phyloP scores from a whole-genome alignment of 2,329 filamentous ascomycete species.

The Capronia epimyces region DNA sequence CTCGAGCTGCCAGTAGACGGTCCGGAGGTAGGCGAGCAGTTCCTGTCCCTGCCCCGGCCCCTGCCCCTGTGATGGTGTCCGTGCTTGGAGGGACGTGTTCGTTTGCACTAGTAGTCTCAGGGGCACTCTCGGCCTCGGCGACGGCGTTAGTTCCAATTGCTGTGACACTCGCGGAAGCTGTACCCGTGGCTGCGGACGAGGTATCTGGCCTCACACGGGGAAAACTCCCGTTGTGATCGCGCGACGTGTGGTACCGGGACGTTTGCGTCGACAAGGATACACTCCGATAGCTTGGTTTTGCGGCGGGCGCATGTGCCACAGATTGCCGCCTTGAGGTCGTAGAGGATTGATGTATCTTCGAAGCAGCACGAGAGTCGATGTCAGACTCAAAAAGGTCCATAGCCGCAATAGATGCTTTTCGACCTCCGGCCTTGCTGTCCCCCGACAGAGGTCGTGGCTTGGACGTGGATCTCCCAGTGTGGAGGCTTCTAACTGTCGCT shows the following conservation, averaged over 20 bases:
- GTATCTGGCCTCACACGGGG: no score
- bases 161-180: no score
- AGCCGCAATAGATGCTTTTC: neutral
- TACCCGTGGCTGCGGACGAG: no score
- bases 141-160: neutral
- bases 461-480: neutral
- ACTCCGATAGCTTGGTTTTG: neutral
- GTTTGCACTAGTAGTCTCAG: no score
- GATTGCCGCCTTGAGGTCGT: neutral
- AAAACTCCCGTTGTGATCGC: neutral
- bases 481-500: neutral
- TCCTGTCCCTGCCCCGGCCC: neutral
- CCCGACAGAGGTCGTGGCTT: neutral
- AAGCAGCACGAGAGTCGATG: neutral
- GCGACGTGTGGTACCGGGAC: neutral
- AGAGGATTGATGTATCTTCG: neutral
- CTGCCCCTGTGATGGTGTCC: neutral
- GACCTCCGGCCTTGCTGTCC: neutral
- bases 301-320: neutral
- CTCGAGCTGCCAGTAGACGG: conserved; percentile 18
- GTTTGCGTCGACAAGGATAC: neutral
- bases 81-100: neutral
- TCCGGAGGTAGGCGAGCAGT: conserved; percentile 15
- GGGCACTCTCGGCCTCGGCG: neutral
- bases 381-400: neutral